Base-by-base conservation (phyloP, 768 basidiomycete genomes). In the Lentinula lateritia region DNA sequence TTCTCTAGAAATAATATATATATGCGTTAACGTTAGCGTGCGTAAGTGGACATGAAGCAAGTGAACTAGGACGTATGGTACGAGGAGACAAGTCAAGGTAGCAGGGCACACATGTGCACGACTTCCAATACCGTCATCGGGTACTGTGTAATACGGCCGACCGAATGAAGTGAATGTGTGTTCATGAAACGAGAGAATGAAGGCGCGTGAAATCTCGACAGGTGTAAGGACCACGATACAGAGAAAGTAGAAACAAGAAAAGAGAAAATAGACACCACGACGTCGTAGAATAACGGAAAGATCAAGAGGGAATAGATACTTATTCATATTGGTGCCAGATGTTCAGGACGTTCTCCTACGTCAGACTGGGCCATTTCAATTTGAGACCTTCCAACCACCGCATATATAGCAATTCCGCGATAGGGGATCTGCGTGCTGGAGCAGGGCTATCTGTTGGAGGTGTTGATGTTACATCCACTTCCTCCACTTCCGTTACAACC, bases 391-490 rank as follows among this genome's bases (percentile, higher is more conserved):
- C 92, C 28, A 98, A 77, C 95, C 96, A 98, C 53, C 96, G 86
- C 83, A 95, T 88, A 72, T 98, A 98, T n/a, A 98, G 77, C 65
- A 98, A 81, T 71, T 98, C 96, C 20, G 94, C 92, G 34, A 98
- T 94, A 6, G 95, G 94, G 60, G 93, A 95, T 71, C 88, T 90
- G 64, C 85, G 82, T 58, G 78, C 71, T 12, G 81, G 78, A 58
- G 78, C 71, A 16, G 80, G 78, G 36, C 78, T 68, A 35, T 85
- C 81, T 23, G 76, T 76, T 46, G 65, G 66, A 67, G 75, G 76
- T 23, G 61, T 48, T 38, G 67, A 61, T 5, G 66, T 34, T 16
- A 68, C 61, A 7, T 66, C 41, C 28, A 64, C 50, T 63, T 90
- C 89, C 70, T 93, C 83, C 41, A 88, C 85, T 70, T 93, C 92